Evolutionary conservation across 169 alveolate genomes (phyloP), one percentile per base, ranked within the genome.

Genomic region (Eimeria acervulina): DNA sequence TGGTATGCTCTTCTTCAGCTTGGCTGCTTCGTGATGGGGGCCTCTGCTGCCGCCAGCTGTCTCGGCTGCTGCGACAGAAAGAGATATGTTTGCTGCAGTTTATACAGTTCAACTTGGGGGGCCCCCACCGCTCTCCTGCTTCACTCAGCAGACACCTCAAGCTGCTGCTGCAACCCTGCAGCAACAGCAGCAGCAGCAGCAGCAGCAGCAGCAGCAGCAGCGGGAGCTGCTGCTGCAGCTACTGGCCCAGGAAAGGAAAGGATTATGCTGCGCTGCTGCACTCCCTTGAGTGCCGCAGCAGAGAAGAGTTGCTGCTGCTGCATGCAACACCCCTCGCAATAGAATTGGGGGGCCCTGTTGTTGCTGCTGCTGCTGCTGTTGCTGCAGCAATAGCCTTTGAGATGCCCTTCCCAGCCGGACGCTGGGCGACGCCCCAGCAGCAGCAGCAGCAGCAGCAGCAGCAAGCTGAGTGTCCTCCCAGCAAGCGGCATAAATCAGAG

Each of bases 21-120:
- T 66, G 78, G 78, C 78, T 66, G 78, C 78, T 66, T 6, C 78
- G 78, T n/a, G 78, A 66, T 17, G 78, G 78, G 78, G 78, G 78
- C 36, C 40, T 66, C 36, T 66, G 78, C 78, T 66, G 40, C 36
- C 5, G 78, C 28, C 78, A 66, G 7, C 21, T 66, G 7, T n/a
- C 40, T 17, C 5, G 78, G 5, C 21, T 66, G 28, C 28, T 66
- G 40, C 28, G 36, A 17, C 78, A 66, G 15, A 66, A 66, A 15
- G 78, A 66, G 36, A 6, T 66, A 6, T 66, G 13, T 15, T 17
- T 28, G 19, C 55, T 47, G 12, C 55, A 47, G 55, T 5, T 12
- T 7, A 47, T 47, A 7, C 19, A 47, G 5, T 66, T 66, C 21
- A 66, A 28, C 10, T 28, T 66, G 15, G 78, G 78, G 36, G 40